Base-by-base conservation (phyloP, 441 rosid genomes). In the Sinapis alba region DNA sequence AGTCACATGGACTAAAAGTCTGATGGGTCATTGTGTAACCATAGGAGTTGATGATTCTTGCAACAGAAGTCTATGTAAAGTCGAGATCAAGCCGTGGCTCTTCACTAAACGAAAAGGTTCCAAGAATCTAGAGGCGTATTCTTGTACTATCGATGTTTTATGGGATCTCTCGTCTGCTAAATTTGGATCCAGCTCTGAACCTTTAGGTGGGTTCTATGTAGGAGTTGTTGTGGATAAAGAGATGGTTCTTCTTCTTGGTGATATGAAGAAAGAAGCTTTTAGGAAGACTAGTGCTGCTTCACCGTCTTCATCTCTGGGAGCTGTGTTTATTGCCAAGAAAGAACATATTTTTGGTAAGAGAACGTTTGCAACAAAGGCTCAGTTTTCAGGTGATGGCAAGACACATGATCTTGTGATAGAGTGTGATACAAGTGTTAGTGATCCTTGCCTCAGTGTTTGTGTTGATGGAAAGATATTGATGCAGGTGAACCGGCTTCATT, bases 61-160 rank as follows among this genome's bases (percentile, higher is more conserved):
- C n/a, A 86, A 88, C 77, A 83, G 82, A 19, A 87, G 84, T 80
- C 83, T 94, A 9, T 94, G 94, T 79, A 89, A 92, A 76, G 88
- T 90, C 50, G 97, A 94, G 62, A 86, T 94, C 56, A 94, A 94
- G 62, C 97, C 97, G 9, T 91, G 98, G 98, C 71, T 94, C 68
- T 92, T 94, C 87, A 84, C 94, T 1, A 94, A 87, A 80, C 80
- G 93, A 28, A 94, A 90, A 83, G 98, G 98, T 24, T 91, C 85
- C 1, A 92, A 86, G 87, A 86, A 78, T 61, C 78, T 85, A 43
- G 92, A 88, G 71, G 89, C 92, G 13, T 80, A 86, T 85, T 84
- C 89, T 23, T 75, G 90, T 71, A 79, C 80, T 75, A 77, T 90
- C 23, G 93, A 93, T 66, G 70, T 93, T 2, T 88, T 80, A 54